Percentiles rank a stretch among this genome's conserved stretches.
Conservation (phyloP, 768 basidiomycete species). For the Naematelia encephala region DNA sequence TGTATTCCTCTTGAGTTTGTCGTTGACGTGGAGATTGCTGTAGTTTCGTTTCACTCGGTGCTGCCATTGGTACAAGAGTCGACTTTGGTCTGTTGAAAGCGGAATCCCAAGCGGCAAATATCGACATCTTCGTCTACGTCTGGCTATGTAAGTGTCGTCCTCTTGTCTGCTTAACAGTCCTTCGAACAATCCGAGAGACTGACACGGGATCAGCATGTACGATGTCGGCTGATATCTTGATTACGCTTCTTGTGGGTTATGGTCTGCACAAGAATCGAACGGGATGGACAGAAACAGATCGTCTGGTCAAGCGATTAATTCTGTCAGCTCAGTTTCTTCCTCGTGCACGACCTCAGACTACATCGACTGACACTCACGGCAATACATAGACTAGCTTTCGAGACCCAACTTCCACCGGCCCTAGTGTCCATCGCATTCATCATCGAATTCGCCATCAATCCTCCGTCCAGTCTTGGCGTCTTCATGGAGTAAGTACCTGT, state of each 20-base stretch:
- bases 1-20: not conserved
- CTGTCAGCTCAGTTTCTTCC: not conserved
- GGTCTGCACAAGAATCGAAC: constrained; percentile 12
- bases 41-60: constrained; percentile 1
- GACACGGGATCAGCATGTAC: not conserved
- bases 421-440: constrained; percentile 8
- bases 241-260: constrained; percentile 7
- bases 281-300: constrained; percentile 3
- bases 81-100: not conserved
- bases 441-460: constrained; percentile 19
- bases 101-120: constrained; percentile 1
- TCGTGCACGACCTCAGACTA: not conserved
- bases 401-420: not conserved
- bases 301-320: constrained; percentile 1
- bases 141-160: not conserved
- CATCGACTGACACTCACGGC: not conserved
- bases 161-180: no score
- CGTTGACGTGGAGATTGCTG: not conserved
- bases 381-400: not conserved
- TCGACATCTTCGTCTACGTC: not conserved
- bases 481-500: constrained; percentile 16
- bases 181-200: not conserved
- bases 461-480: constrained; percentile 7
- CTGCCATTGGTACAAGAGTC: not conserved
- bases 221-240: constrained; percentile 5